phyloP scores from a whole-genome alignment of 176 grass and related monocot species.

The Triticum dicoccoides region DNA sequence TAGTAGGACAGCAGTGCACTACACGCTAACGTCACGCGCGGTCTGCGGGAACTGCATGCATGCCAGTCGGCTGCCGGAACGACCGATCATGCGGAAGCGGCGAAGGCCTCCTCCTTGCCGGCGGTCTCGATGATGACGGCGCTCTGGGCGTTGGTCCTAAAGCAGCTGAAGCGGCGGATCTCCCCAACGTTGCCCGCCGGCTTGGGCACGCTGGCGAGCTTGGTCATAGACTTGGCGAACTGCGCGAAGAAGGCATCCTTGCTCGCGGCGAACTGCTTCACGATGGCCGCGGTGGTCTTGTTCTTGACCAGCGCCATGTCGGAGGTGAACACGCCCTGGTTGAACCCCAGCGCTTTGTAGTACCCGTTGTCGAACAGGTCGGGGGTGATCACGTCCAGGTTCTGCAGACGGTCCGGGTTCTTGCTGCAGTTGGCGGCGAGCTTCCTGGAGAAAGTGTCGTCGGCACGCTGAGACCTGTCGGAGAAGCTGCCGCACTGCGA shows the following conservation, averaged over 20 bases:
- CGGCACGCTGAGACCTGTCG: neutral
- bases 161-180: constrained; percentile 23
- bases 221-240: constrained; percentile 18
- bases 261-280: neutral
- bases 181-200: constrained; percentile 17
- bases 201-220: constrained; percentile 12
- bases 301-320: constrained; percentile 32
- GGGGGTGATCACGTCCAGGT: constrained; percentile 20
- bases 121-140: no score
- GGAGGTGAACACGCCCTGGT: constrained; percentile 37
- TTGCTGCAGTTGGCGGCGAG: constrained; percentile 19
- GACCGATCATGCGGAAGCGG: neutral
- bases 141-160: neutral
- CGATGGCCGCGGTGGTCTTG: neutral
- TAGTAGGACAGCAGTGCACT: no score
- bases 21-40: no score
- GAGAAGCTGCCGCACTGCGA: constrained; percentile 44
- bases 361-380: constrained; percentile 36
- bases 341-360: constrained; percentile 3
- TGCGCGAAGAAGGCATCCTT: constrained; percentile 30
- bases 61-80: neutral
- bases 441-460: constrained; percentile 32
- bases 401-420: neutral
- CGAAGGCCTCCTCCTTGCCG: neutral
- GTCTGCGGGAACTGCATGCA: no score